These are phyloP conservation scores for Chalciporus pseudorubinellus DNA, from an alignment of 768 basidiomycete genomes.

Conservation along the genomic window DNA sequence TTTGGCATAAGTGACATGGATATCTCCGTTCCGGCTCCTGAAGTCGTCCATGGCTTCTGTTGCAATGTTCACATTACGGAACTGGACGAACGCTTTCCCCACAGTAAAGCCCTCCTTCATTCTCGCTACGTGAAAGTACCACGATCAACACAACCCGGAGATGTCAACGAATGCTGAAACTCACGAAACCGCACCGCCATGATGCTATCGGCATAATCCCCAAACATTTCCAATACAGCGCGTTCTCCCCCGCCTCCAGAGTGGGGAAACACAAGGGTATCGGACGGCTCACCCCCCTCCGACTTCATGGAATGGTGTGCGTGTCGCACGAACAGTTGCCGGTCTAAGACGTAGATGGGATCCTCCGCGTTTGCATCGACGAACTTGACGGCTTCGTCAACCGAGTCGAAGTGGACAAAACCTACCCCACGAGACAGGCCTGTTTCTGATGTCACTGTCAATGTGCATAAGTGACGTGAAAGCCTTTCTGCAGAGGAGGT, in stretches of 20 bases:
- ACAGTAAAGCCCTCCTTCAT: slow-evolving; percentile 28
- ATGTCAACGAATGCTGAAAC: slow-evolving; percentile 1
- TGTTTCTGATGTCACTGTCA: slow-evolving; percentile 22
- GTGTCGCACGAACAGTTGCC: slow-evolving; percentile 44
- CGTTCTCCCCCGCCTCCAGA: slow-evolving; percentile 23
- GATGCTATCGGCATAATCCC: slow-evolving; percentile 10
- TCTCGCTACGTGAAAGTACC: slow-evolving; percentile 27
- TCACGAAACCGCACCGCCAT: slow-evolving; percentile 33
- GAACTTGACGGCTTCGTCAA: slow-evolving; percentile 38
- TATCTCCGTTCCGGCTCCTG: slow-evolving; percentile 18
- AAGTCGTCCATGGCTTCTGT: slow-evolving; percentile 46
- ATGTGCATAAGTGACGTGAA: neutral
- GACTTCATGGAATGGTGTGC: slow-evolving; percentile 17
- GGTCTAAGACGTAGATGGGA: slow-evolving; percentile 48
- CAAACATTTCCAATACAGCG: slow-evolving; percentile 27
- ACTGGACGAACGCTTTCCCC: slow-evolving; percentile 54
- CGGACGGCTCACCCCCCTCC: slow-evolving; percentile 20
- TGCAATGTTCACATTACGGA: slow-evolving; percentile 44
- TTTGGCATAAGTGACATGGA: slow-evolving; percentile 17
- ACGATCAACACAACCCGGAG: neutral
- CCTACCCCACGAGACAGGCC: slow-evolving; percentile 45
- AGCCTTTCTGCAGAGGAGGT: neutral
- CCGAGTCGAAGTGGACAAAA: slow-evolving; percentile 42
- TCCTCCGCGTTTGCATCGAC: slow-evolving; percentile 38
- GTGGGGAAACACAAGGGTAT: slow-evolving; percentile 32